Base-by-base conservation (phyloP, 768 basidiomycete species). In the Lanmaoa rubissima region DNA sequence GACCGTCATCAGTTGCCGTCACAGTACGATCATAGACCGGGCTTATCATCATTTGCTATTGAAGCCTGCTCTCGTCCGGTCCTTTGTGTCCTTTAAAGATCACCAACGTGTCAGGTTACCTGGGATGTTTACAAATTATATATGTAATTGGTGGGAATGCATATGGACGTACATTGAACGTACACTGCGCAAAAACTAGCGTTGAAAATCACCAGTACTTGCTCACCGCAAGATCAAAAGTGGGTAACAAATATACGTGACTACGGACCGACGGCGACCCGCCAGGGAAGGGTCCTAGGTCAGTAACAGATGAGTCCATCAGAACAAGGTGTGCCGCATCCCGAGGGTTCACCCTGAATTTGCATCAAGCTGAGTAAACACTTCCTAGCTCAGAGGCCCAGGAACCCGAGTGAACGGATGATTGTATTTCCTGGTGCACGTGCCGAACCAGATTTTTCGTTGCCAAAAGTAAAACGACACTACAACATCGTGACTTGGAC, bases 1-100 rank as follows among this genome's bases (percentile, higher is more conserved):
- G 40, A 53, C 51, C 24, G 10, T 35, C 21, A 48, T 38, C 8
- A 3, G n/a, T 41, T 62, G 48, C 56, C 54, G 51, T 64, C 28
- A 45, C 5, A 4, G 19, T 11, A 41, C 16, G 26, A 54, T 28
- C 34, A 39, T 17, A 13, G 21, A 14, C 43, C 17, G 36, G 7
- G 21, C 21, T 3, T 47, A 36, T 26, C 42, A 5, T 13, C 31
- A 5, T 21, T 47, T 43, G 11, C 28, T 13, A 35, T 16, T 24
- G 12, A 14, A 48, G 13, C 17, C 9, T 24, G 14, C 19, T 24
- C n/a, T 28, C 8, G 3, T 44, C 24, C 3, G 17, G 19, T 34
- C n/a, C 36, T 47, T 14, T 38, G 3, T 26, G n/a, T 36, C 32
- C 17, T 41, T 39, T 11, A n/a, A 17, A 26, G 19, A 35, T 13